Percentiles rank a stretch among this genome's conserved stretches.
Evolutionary conservation across 139 green algal genomes (phyloP).

Genomic region (Asterochloris sp.): DNA sequence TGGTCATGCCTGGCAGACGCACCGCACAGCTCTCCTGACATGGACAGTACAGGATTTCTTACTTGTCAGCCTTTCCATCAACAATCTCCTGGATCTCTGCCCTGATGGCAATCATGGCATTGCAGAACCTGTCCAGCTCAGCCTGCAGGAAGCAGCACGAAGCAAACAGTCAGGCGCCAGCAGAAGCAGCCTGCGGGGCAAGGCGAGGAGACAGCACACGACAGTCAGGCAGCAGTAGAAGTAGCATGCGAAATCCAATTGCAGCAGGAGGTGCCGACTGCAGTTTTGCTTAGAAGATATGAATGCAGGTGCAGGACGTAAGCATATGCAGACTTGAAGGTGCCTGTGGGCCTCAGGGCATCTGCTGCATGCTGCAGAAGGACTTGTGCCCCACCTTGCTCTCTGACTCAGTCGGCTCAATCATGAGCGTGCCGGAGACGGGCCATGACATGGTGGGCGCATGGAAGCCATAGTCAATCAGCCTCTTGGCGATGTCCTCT

Average conservation of each 20-base stretch:
- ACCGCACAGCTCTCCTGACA: too few relatives aligned
- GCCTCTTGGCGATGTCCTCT: constrained; percentile 97
- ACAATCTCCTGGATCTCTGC: constrained; percentile 90
- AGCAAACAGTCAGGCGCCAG: too few relatives aligned
- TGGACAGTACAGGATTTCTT: background rate
- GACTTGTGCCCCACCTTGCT: constrained; percentile 52
- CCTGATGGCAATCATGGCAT: constrained; percentile 96
- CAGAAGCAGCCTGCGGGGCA: background rate
- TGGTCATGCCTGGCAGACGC: too few relatives aligned
- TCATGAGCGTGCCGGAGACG: constrained; percentile 96
- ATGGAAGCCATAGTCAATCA: constrained; percentile 99
- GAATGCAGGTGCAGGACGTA: background rate
- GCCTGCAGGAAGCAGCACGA: constrained; percentile 15
- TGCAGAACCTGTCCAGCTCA: constrained; percentile 91
- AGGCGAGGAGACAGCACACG: background rate
- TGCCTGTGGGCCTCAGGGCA: background rate
- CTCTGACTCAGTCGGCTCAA: constrained; percentile 97
- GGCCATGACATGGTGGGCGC: constrained; percentile 99
- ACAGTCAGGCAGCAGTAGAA: background rate
- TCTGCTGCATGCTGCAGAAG: background rate
- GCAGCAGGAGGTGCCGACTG: background rate
- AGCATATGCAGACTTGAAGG: background rate
- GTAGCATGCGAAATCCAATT: background rate
- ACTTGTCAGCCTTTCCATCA: constrained; percentile 46
- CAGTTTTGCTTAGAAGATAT: background rate